Conservation (phyloP, 164 flowering plant genomes). For the Magnolia changhungtana region DNA sequence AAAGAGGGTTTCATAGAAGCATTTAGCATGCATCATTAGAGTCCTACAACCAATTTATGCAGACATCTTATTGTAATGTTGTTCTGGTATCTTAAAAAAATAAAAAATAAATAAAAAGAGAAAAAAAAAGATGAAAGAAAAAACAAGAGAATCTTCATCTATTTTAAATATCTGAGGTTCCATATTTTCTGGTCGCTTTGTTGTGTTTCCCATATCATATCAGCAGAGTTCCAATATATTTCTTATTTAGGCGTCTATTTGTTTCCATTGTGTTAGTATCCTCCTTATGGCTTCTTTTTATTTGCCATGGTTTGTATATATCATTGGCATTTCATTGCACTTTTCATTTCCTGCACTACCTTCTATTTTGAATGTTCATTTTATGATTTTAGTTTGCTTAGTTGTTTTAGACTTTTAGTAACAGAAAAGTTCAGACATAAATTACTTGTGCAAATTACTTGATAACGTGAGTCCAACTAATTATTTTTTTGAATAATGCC, state of each 20-base stretch:
- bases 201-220: neutral
- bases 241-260: neutral
- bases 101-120: too few species aligned
- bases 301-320: too few species aligned
- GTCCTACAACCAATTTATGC: neutral
- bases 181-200: neutral
- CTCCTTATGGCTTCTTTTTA: neutral
- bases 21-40: neutral
- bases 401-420: neutral
- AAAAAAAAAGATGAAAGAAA: neutral
- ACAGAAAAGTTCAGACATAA: neutral
- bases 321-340: too few species aligned
- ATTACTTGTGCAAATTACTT: neutral
- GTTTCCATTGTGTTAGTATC: neutral
- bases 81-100: neutral
- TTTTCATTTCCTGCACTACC: neutral
- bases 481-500: too few species aligned
- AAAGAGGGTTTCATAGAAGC: neutral
- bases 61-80: neutral
- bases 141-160: neutral
- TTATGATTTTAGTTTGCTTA: neutral
- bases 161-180: neutral
- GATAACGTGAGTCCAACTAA: neutral
- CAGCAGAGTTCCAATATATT: neutral
- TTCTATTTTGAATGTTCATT: neutral